Conservation (phyloP, 2,329 filamentous ascomycete genomes). For the Gnomoniopsis smithogilvyi region DNA sequence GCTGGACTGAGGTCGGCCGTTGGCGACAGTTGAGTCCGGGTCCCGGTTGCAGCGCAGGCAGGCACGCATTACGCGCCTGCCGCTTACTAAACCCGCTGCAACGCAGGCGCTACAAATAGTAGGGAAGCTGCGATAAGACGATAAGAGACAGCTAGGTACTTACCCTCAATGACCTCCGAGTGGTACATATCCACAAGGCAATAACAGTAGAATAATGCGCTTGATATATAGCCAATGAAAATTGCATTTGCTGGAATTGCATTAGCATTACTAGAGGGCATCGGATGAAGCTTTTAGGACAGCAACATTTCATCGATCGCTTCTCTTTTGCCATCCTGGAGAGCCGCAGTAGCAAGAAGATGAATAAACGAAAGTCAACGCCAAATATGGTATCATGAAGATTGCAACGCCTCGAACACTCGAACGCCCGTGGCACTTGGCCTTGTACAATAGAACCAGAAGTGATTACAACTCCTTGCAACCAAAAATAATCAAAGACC, state of each 20-base stretch:
- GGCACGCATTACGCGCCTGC: not conserved
- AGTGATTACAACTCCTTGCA: no score
- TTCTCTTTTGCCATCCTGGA: no score
- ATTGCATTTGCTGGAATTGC: no score
- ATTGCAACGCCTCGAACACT: not conserved
- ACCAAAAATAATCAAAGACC: not conserved
- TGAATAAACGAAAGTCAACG: not conserved
- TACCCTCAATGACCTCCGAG: no score
- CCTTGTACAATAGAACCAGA: not conserved
- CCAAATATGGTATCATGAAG: constrained; percentile 11
- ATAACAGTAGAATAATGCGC: no score
- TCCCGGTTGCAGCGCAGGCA: not conserved
- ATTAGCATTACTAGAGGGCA: no score
- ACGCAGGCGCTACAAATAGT: not conserved
- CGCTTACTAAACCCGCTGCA: not conserved
- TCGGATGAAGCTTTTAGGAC: no score
- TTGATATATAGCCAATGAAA: no score
- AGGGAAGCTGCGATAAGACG: not conserved
- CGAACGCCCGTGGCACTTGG: not conserved
- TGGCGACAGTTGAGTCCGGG: not conserved
- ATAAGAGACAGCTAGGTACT: not conserved
- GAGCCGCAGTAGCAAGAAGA: no score
- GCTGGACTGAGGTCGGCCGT: not conserved
- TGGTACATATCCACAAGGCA: no score
- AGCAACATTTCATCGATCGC: no score